phyloP scores from a whole-genome alignment of 2,329 filamentous ascomycete species.

The Fusarium sp. region DNA sequence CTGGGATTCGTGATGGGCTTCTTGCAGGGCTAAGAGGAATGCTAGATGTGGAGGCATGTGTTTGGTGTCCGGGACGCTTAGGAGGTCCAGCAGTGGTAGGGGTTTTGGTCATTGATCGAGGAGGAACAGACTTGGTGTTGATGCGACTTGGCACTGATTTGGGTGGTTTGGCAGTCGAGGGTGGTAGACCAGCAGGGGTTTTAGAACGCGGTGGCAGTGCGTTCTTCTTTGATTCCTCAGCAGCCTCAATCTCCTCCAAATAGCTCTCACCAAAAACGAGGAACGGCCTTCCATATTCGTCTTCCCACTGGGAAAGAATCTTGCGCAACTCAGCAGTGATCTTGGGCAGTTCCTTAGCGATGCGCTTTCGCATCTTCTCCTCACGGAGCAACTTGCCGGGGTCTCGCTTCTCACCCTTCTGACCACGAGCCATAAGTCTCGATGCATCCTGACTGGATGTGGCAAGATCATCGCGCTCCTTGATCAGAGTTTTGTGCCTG shows the following conservation, averaged over 20 bases:
- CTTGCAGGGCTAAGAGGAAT: conserved; percentile 50
- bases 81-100: conserved; percentile 59
- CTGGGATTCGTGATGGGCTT: conserved; percentile 70
- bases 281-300: conserved; percentile 94
- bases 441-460: conserved; percentile 95
- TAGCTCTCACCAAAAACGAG: conserved; percentile 93
- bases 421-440: conserved; percentile 88
- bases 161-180: conserved; percentile 55
- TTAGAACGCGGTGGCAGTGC: conserved; percentile 71
- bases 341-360: conserved; percentile 95
- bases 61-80: conserved; percentile 47
- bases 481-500: conserved; percentile 82
- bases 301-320: conserved; percentile 87
- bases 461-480: conserved; percentile 88
- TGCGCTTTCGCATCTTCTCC: conserved; percentile 98
- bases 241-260: conserved; percentile 81
- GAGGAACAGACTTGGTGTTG: conserved; percentile 52
- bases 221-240: conserved; percentile 65
- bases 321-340: conserved; percentile 85
- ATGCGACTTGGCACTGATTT: conserved; percentile 50
- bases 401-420: conserved; percentile 94
- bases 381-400: conserved; percentile 93
- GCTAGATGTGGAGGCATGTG: conserved; percentile 40
- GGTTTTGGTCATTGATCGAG: conserved; percentile 64
- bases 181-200: conserved; percentile 75